Evolutionary conservation across 75 land plant genomes (phyloP), one percentile per base, ranked within the genome.

Genomic region (Pinus taeda): DNA sequence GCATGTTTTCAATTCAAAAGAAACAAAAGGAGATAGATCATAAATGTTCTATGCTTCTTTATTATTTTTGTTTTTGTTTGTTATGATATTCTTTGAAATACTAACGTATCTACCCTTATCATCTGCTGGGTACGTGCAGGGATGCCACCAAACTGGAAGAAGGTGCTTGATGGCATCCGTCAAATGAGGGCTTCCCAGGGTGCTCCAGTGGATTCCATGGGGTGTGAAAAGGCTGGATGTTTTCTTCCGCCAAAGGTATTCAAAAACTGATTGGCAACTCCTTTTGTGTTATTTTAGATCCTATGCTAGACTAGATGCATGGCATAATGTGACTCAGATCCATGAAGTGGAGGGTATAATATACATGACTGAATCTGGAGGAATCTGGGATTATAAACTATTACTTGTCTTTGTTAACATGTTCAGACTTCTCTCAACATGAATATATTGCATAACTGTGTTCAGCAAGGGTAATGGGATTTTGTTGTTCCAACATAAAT

Each of bases 161-260:
- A 82, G 77, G 82, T 93, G 33, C 85, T 95, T 56, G 79, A 87
- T 65, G 98, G 86, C 14, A 95, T 95, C 71, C 64, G 83, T 24
- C 61, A 84, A 66, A 95, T 95, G 95, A 93, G 98, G 73, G 82
- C 85, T 30, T 73, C 83, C 33, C 88, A 85, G 62, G 87, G 83
- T 87, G 96, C 96, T 70, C 93, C 96, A 18, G 96, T 93, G 56
- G 93, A 93, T 76, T 79, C 91, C 12, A 89, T 93, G 93, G 96
- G 96, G 49, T 93, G 96, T 86, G 96, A 91, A 78, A 91, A 91
- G 83, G 96, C 93, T 78, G 93, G 93, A 6, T 88, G 82, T 61
- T 75, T 74, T 73, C 93, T 93, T 74, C 91, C 90, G 60, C 83
- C 89, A 9, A 91, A 85, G 95, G 95, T 93, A 73, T 57, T 67